Evolutionary conservation across 2,329 filamentous ascomycete genomes (phyloP), one percentile per base, ranked within the genome.

Genomic region (Cladosporium sp.): DNA sequence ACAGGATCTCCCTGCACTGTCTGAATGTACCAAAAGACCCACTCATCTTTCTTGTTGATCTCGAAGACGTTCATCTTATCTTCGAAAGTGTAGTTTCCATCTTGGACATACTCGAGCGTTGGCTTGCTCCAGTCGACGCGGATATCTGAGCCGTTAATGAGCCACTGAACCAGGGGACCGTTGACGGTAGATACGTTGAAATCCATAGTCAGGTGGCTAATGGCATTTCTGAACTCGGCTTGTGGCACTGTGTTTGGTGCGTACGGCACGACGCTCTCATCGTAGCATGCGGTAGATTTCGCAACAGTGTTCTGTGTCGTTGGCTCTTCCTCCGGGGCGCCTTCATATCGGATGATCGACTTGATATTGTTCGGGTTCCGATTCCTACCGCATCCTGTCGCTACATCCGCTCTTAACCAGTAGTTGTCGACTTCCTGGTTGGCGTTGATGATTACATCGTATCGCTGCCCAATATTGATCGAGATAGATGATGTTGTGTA

Each of bases 121-220:
- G 82, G 82, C 26, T 79, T 73, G 49, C 76, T 72, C 80, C 80
- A 82, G 35, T 76, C 70, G 29, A 81, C 75, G 64, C 79, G 74
- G 67, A 82, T 79, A 49, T 77, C 76, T 10, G 77, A 78, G 50
- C 78, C 72, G 67, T 80, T 79, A 62, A 81, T 65, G 40, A 70
- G 74, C 76, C 78, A 79, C 69, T 73, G 73, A 18, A 75, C 46
- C 18, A 68, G 67, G 63, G 72, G 73, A 62, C 74, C 71, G 62
- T 66, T 64, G 11, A 68, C 67, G 12, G 69, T 72, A 28, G 68
- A 68, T 62, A 74, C 72, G 50, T 74, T 73, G 67, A 74, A 71
- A 21, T 68, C 67, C 1, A 71, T 71, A 28, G 69, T 68, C 56
- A 74, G 69, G n/a, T 70, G 67, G 21, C 68, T 71, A 53, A 74